Percentiles rank a stretch among this genome's conserved stretches.
These are phyloP conservation scores for Colletotrichum musicola DNA, from an alignment of 2,329 filamentous ascomycete species.

Conservation along the genomic window DNA sequence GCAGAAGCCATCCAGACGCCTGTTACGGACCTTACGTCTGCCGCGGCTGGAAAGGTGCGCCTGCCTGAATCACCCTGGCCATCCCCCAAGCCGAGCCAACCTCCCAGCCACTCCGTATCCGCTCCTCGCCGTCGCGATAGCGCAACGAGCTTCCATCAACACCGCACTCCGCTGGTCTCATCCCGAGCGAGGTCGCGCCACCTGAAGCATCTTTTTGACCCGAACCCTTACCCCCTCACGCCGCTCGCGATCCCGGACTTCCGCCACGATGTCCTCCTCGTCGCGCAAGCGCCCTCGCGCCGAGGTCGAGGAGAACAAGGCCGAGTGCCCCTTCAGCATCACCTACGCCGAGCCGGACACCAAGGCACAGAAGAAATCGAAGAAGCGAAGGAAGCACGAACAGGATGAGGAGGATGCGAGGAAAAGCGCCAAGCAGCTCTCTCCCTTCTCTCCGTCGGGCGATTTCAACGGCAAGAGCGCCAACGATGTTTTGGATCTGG, in stretches of 20 bases:
- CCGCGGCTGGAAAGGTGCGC: constrained; percentile 22
- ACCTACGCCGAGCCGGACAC: constrained; percentile 53
- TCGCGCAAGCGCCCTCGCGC: constrained; percentile 65
- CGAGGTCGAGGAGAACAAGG: constrained; percentile 63
- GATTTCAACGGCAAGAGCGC: constrained; percentile 60
- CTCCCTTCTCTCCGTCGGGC: constrained; percentile 67
- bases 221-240: not conserved
- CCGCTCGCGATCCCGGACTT: constrained; percentile 26
- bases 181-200: not conserved
- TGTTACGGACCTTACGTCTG: constrained; percentile 10
- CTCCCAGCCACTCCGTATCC: constrained; percentile 30
- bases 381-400: constrained; percentile 59
- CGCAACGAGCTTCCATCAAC: constrained; percentile 19
- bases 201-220: not conserved
- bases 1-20: constrained; percentile 9
- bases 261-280: constrained; percentile 35
- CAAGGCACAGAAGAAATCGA: constrained; percentile 60
- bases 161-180: not conserved
- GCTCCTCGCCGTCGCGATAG: constrained; percentile 33
- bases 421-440: constrained; percentile 63
- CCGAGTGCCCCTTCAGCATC: constrained; percentile 68
- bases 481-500: constrained; percentile 65
- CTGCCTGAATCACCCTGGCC: constrained; percentile 33
- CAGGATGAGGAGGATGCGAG: constrained; percentile 59
- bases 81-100: constrained; percentile 5